phyloP scores from a whole-genome alignment of 257 asterid species.

The Forsythia viridissima region DNA sequence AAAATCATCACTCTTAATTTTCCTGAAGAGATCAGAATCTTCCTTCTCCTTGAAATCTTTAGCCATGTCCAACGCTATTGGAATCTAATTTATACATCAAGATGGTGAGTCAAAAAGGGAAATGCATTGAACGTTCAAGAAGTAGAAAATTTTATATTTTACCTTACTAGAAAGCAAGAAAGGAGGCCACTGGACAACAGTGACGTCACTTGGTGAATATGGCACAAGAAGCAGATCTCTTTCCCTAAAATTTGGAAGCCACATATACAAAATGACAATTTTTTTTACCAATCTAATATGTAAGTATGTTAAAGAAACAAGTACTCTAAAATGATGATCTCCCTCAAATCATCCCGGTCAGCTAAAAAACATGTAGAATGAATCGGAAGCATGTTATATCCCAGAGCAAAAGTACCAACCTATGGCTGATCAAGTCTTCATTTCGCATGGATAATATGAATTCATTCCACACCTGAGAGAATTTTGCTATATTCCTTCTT shows the following conservation, averaged over 20 bases:
- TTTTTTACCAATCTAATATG: background rate
- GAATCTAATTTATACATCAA: conserved; percentile 61
- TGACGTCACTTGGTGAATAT: conserved; percentile 76
- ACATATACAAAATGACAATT: conserved; percentile 18
- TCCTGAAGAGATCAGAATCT: conserved; percentile 85
- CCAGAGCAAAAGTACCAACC: conserved; percentile 42
- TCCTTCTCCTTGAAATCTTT: conserved; percentile 81
- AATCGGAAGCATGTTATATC: conserved; percentile 1
- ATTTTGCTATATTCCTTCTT: conserved; percentile 79
- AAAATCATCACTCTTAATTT: conserved; percentile 77
- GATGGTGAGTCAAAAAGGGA: conserved; percentile 30
- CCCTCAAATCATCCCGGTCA: conserved; percentile 2
- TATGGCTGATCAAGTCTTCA: conserved; percentile 89
- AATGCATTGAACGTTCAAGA: conserved; percentile 13
- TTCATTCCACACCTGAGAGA: conserved; percentile 99
- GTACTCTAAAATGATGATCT: conserved; percentile 1
- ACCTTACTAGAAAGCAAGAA: conserved; percentile 99
- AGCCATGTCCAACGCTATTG: conserved; percentile 98
- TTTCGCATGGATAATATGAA: conserved; percentile 86
- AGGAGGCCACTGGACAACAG: conserved; percentile 99
- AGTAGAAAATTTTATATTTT: conserved; percentile 21
- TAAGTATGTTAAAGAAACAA: background rate
- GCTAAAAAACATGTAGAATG: conserved; percentile 8
- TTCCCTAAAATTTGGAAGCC: conserved; percentile 58
- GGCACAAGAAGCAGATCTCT: conserved; percentile 94